Evolutionary conservation across 106 monocot genomes (phyloP).

Genomic region (Gastrodia elata): DNA sequence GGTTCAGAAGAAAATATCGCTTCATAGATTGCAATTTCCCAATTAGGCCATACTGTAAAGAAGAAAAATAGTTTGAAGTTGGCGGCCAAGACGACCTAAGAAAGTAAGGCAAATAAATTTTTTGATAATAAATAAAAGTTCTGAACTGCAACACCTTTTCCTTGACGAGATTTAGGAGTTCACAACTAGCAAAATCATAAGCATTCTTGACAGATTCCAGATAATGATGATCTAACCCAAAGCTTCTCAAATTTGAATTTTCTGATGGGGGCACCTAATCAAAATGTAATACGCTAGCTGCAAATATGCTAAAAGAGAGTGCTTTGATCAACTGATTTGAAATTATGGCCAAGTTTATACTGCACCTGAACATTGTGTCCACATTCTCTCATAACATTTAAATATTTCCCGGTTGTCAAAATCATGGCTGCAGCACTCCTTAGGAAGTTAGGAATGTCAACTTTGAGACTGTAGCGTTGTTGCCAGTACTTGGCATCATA

Average conservation of each 20-base stretch:
- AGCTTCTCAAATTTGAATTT: constrained; percentile 60
- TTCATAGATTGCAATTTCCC: constrained; percentile 84
- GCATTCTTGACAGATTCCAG: constrained; percentile 89
- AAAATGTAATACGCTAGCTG: constrained; percentile 1
- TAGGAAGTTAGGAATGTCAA: constrained; percentile 87
- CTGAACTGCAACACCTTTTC: constrained; percentile 48
- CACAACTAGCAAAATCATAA: constrained; percentile 87
- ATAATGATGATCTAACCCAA: constrained; percentile 79
- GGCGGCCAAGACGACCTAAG: background rate
- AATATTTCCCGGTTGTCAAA: constrained; percentile 92
- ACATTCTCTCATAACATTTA: constrained; percentile 99
- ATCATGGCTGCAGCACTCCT: constrained; percentile 64
- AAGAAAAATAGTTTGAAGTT: background rate
- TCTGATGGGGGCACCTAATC: constrained; percentile 74
- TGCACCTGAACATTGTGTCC: constrained; percentile 89
- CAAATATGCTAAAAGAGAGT: background rate
- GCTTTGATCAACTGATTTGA: background rate
- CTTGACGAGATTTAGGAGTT: constrained; percentile 85
- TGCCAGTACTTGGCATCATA: constrained; percentile 97
- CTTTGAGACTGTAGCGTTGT: constrained; percentile 92
- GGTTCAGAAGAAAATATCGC: constrained; percentile 86
- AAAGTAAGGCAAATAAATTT: background rate
- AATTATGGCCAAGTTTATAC: background rate
- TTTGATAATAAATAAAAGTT: background rate
- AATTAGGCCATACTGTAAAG: constrained; percentile 70